Evolutionary conservation across 208 protist genomes (phyloP).

Genomic region (Crithidia thermophila): DNA sequence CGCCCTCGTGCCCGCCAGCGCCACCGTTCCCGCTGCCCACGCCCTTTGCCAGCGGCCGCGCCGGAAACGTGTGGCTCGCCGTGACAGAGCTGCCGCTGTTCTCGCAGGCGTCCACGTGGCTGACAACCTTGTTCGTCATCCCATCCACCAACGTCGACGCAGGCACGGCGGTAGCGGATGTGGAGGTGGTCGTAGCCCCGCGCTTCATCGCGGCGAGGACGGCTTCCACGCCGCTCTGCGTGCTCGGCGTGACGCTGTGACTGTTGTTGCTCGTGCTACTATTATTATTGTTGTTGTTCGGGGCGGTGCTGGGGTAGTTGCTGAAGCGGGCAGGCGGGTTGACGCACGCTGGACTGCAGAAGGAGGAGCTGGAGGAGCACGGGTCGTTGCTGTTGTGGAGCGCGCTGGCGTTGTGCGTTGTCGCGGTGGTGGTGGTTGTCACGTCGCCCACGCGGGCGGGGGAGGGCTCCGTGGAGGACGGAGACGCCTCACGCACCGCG

Average conservation of each 20-base stretch:
- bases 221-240: constrained; percentile 15
- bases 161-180: too few relatives aligned
- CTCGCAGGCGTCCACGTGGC: not conserved
- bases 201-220: constrained; percentile 23
- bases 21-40: not conserved
- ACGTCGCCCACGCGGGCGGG: not conserved
- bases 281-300: not conserved
- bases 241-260: not conserved
- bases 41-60: constrained; percentile 20
- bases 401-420: not conserved
- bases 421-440: not conserved
- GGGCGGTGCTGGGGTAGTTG: not conserved
- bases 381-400: not conserved
- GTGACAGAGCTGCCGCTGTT: not conserved
- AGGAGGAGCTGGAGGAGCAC: constrained; percentile 21
- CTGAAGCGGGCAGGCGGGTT: constrained; percentile 13
- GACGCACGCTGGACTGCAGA: constrained; percentile 23
- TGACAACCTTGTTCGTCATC: constrained; percentile 7
- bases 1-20: constrained; percentile 2
- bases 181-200: too few relatives aligned
- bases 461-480: not conserved
- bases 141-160: too few relatives aligned
- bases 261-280: constrained; percentile 1
- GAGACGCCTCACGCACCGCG: not conserved
- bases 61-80: constrained; percentile 8